These are phyloP conservation scores for Fallopia convolvulus DNA, from an alignment of 148 eudicot species.

Conservation along the genomic window DNA sequence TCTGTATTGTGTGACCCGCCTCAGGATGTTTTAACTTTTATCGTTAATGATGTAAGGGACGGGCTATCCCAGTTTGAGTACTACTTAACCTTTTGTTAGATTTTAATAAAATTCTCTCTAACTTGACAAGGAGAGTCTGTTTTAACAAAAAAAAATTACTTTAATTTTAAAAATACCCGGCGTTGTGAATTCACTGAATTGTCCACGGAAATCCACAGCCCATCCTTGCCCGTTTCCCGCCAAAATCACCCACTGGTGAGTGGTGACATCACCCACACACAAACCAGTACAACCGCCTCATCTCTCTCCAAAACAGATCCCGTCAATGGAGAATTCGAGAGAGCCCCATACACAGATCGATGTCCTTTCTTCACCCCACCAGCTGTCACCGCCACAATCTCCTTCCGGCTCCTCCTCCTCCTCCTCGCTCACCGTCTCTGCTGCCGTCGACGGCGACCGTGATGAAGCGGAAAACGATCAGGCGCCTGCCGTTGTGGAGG, in stretches of 20 bases:
- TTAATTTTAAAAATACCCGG: too few species aligned
- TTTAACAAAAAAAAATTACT: too few species aligned
- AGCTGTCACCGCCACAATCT: background rate
- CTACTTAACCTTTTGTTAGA: too few species aligned
- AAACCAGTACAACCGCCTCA: background rate
- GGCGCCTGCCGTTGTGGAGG: slow-evolving; percentile 11
- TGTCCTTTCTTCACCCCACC: background rate
- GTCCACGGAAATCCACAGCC: too few species aligned
- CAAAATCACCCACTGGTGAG: slow-evolving; percentile 1
- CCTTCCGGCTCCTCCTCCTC: slow-evolving; percentile 1
- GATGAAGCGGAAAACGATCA: slow-evolving; percentile 16
- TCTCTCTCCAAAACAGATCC: background rate
- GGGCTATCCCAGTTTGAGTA: too few species aligned
- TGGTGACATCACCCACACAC: background rate
- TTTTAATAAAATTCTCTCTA: too few species aligned
- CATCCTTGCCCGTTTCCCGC: background rate
- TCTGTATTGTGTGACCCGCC: too few species aligned
- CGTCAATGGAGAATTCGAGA: slow-evolving; percentile 3
- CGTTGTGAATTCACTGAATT: too few species aligned
- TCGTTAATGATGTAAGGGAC: too few species aligned
- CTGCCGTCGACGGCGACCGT: slow-evolving; percentile 2
- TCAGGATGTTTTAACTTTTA: too few species aligned
- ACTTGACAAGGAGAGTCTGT: too few species aligned
- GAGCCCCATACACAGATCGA: slow-evolving; percentile 2
- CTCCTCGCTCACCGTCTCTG: background rate